phyloP scores from a whole-genome alignment of 208 protist species.

The Leishmania gerbilli region DNA sequence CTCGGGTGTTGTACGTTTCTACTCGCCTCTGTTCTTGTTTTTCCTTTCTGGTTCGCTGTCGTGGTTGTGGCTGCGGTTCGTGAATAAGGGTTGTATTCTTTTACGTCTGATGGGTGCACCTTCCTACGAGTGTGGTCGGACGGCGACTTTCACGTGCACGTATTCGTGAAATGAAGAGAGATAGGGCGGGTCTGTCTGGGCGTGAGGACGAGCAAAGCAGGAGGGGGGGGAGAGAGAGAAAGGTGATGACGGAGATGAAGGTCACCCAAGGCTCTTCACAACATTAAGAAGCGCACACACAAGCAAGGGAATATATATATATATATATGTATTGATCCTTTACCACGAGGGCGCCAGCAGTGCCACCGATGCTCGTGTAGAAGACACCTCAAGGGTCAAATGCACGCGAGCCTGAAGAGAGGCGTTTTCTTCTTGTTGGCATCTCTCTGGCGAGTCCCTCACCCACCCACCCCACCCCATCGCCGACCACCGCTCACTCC shows the following conservation, averaged over 20 bases:
- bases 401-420: neutral
- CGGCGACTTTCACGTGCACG: neutral
- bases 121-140: neutral
- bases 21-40: neutral
- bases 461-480: neutral
- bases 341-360: neutral
- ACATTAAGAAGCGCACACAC: neutral
- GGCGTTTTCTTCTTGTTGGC: neutral
- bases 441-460: neutral
- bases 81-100: neutral
- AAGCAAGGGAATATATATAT: neutral
- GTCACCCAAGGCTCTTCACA: neutral
- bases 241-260: neutral
- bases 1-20: neutral
- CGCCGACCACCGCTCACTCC: neutral
- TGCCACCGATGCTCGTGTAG: neutral
- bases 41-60: neutral
- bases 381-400: neutral
- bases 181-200: neutral
- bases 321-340: neutral
- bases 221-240: neutral
- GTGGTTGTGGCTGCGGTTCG: neutral
- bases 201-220: neutral
- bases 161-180: neutral
- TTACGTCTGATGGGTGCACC: neutral